Base-by-base conservation (phyloP, 768 basidiomycete genomes). In the Boletus rubroflammeus region DNA sequence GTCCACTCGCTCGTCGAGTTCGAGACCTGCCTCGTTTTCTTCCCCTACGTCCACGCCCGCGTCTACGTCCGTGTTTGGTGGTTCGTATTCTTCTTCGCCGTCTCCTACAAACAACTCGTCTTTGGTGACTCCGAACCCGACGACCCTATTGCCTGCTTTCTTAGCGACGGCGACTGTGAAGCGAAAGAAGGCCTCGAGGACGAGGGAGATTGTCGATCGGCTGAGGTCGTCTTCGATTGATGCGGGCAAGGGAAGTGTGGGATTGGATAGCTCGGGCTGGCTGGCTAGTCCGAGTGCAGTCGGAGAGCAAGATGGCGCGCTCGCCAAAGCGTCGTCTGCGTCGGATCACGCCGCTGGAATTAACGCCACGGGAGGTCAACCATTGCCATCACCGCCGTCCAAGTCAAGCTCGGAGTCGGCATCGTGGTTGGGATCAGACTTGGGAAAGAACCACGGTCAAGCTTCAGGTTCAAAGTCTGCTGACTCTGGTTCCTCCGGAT, bases 121-220 rank as follows among this genome's bases (percentile, higher is more conserved):
- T 7, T 35, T 47, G 31, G 42, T 46, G 5, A 46, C 54, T 32
- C 25, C 55, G 1, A 60, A 56, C 11, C 29, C 58, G 23, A 59
- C 60, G 13, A 56, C 62, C 0, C 15, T 67, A 17, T 60, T 67
- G 21, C 66, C 67, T 28, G 62, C 67, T 0, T 67, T 67, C 50
- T 46, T 67, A 13, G 53, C 64, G 14, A 60, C 60, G 17, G 21
- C 62, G 39, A 36, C 34, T 23, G 49, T 43, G 40, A 65, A 67
- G 31, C 55, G 63, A 13, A 67, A 67, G 56, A 69, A 58, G 57
- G 15, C 54, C 10, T 67, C 67, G 26, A 56, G 62, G 39, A 67
- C 66, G 54, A 62, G 67, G n/a, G 66, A 69, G 54, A 69, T 67
- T 35, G 62, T 67, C 1, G 66, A 67, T 48, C 58, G 55, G 36